phyloP scores from a whole-genome alignment of 2,329 filamentous ascomycete genomes.

The Ophiostoma sp. region DNA sequence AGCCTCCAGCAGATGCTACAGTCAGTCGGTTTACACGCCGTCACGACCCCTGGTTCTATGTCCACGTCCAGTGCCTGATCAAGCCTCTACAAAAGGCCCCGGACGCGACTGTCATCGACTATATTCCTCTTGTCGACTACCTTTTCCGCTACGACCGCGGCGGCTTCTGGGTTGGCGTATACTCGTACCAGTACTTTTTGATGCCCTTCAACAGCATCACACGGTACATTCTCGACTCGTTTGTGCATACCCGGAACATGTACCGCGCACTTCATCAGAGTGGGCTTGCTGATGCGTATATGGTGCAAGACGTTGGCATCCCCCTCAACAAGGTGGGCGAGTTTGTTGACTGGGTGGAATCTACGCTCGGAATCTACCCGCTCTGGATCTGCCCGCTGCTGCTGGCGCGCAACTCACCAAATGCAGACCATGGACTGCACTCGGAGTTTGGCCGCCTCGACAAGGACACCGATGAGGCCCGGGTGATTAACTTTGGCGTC shows the following conservation, averaged over 20 bases:
- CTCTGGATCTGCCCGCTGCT: conserved; percentile 53
- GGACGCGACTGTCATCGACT: conserved; percentile 36
- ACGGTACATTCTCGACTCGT: conserved; percentile 55
- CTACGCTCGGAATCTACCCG: conserved; percentile 46
- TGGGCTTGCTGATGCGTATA: conserved; percentile 53
- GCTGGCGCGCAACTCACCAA: conserved; percentile 39
- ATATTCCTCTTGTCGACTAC: conserved; percentile 59
- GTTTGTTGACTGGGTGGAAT: conserved; percentile 47
- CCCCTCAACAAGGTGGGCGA: conserved; percentile 40
- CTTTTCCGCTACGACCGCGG: conserved; percentile 67
- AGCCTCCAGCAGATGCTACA: conserved; percentile 35
- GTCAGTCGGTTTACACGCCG: conserved; percentile 50
- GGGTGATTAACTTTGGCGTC: conserved; percentile 57
- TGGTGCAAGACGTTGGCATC: conserved; percentile 60
- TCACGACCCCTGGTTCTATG: conserved; percentile 67
- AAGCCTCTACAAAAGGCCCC: conserved; percentile 30
- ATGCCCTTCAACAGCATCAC: conserved; percentile 56
- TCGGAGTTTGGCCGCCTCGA: conserved; percentile 41
- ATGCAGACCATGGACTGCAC: conserved; percentile 45
- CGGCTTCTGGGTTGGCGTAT: conserved; percentile 61
- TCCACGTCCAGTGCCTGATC: conserved; percentile 52
- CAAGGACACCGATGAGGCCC: conserved; percentile 29
- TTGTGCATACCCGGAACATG: conserved; percentile 59
- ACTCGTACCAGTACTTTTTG: conserved; percentile 60
- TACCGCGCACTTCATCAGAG: conserved; percentile 61